Evolutionary conservation across 768 basidiomycete genomes (phyloP).

Genomic region (Xerocomellus chrysenteron): DNA sequence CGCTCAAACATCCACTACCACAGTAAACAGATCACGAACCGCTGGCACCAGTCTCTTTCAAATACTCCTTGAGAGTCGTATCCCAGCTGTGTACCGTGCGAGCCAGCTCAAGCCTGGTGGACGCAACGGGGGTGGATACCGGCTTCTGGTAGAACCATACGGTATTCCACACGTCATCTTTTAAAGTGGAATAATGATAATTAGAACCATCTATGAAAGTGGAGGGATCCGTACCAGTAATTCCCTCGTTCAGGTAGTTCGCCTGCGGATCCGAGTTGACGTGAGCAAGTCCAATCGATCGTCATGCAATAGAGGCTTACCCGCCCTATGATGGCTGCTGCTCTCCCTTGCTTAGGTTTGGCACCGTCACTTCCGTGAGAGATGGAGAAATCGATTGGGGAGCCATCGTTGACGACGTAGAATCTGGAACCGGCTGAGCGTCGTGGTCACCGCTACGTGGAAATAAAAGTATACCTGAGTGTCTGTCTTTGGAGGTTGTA

Average conservation of each 20-base stretch:
- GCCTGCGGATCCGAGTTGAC: neutral
- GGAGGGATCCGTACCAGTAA: neutral
- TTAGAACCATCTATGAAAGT: no score
- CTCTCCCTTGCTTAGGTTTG: neutral
- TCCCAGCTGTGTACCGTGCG: neutral
- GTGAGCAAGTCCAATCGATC: neutral
- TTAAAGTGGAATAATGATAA: no score
- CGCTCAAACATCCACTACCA: neutral
- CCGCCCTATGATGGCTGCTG: neutral
- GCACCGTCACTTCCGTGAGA: conserved; percentile 1
- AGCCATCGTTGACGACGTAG: conserved; percentile 7
- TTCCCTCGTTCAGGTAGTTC: neutral
- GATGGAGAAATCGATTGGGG: conserved; percentile 6
- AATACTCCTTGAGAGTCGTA: neutral
- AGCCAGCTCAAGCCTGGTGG: neutral
- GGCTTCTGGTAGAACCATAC: conserved; percentile 1
- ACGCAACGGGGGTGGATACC: neutral
- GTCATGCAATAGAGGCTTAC: neutral
- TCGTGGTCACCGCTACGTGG: neutral
- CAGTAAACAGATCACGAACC: neutral
- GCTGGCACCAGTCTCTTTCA: neutral
- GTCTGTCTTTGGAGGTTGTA: neutral
- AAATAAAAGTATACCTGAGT: conserved; percentile 1
- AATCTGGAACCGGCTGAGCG: neutral
- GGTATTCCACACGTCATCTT: no score